These are phyloP conservation scores for Candida succiphila DNA, from an alignment of 805 yeast species.

Conservation along the genomic window DNA sequence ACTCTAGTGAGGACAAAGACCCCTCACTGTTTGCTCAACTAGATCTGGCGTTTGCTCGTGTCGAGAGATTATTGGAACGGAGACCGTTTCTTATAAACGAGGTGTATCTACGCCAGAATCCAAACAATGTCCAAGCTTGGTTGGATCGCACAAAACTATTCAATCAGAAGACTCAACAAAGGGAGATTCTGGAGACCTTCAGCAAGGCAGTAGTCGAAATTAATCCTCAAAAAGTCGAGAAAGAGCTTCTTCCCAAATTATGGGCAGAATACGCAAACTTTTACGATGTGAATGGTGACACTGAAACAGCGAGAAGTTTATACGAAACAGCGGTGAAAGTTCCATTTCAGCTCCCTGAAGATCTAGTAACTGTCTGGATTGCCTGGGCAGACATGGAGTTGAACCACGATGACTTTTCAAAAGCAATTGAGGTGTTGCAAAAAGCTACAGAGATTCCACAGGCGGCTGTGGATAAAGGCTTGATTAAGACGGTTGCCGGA, in stretches of 20 bases:
- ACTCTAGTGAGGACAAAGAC: slow-evolving; percentile 3
- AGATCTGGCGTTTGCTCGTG: slow-evolving; percentile 26
- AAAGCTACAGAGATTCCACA: slow-evolving; percentile 19
- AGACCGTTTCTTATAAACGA: slow-evolving; percentile 57
- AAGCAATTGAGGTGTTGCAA: slow-evolving; percentile 25
- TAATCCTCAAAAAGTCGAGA: slow-evolving; percentile 42
- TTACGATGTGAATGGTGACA: slow-evolving; percentile 47
- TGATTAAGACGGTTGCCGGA: background rate
- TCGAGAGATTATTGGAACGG: slow-evolving; percentile 46
- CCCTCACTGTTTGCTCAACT: background rate
- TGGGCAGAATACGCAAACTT: slow-evolving; percentile 66
- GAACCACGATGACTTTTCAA: slow-evolving; percentile 34
- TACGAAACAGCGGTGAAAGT: slow-evolving; percentile 60
- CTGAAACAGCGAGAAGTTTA: slow-evolving; percentile 50
- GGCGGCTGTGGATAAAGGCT: background rate
- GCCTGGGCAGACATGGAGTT: slow-evolving; percentile 68
- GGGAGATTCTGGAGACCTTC: slow-evolving; percentile 43
- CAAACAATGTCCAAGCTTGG: slow-evolving; percentile 63
- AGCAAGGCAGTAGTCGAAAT: slow-evolving; percentile 58
- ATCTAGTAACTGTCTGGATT: slow-evolving; percentile 60
- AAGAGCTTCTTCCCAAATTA: slow-evolving; percentile 33
- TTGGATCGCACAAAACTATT: slow-evolving; percentile 43
- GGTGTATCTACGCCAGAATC: slow-evolving; percentile 50
- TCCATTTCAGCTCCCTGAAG: slow-evolving; percentile 52
- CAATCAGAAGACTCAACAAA: slow-evolving; percentile 25